Evolutionary conservation across 495 filamentous ascomycete species (phyloP).

Genomic region (Penicillium robsamsonii): DNA sequence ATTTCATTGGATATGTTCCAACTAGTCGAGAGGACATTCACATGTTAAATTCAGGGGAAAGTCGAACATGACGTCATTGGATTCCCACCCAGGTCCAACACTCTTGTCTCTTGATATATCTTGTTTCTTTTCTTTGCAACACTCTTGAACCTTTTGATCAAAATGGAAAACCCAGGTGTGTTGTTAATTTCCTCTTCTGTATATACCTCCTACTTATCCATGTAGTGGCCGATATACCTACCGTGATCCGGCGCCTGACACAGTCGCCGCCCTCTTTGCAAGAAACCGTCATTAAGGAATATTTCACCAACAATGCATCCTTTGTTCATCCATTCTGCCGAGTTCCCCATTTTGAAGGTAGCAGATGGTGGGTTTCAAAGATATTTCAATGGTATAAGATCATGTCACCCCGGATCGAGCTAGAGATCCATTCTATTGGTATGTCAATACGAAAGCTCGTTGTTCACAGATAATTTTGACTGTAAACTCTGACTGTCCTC

Average conservation of each 20-base stretch:
- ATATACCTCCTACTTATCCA: not conserved
- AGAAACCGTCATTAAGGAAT: conserved; percentile 58
- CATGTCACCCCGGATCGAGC: conserved; percentile 67
- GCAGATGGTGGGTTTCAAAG: conserved; percentile 59
- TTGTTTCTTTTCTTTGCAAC: conserved; percentile 3
- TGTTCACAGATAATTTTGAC: too few species aligned
- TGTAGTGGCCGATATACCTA: conserved; percentile 53
- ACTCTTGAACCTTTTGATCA: conserved; percentile 1
- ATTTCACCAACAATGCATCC: conserved; percentile 65
- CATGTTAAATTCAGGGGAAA: not conserved
- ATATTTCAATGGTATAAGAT: conserved; percentile 89
- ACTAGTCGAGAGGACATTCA: not conserved
- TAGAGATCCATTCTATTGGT: conserved; percentile 70
- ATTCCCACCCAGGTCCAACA: not conserved
- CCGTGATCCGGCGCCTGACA: conserved; percentile 64
- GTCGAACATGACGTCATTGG: conserved; percentile 17
- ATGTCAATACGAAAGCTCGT: conserved; percentile 15
- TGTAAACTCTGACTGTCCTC: not conserved
- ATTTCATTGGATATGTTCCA: not conserved
- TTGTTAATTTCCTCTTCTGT: not conserved
- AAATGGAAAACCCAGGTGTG: conserved; percentile 45
- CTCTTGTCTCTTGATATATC: not conserved
- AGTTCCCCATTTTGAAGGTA: conserved; percentile 55
- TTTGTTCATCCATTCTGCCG: conserved; percentile 83
- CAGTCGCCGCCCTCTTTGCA: conserved; percentile 64